Evolutionary conservation across 73 alveolate species (phyloP).

Genomic region (Durusdinium trenchii): DNA sequence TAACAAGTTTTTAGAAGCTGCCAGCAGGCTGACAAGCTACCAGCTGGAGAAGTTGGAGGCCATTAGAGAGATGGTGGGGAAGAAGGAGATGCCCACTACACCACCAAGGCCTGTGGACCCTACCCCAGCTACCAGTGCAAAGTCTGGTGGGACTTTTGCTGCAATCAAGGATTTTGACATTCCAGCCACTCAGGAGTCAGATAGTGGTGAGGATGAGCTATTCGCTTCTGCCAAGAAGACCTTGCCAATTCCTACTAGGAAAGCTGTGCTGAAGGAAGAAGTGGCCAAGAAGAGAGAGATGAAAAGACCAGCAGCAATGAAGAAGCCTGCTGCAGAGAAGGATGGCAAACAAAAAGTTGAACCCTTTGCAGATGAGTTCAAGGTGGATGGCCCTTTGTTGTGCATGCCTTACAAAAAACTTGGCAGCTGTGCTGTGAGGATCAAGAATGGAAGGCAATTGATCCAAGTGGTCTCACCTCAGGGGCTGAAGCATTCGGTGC

Average conservation of each 20-base stretch:
- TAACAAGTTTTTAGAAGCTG: not conserved
- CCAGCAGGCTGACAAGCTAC: too few relatives aligned
- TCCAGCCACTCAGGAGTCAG: not conserved
- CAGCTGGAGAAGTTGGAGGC: not conserved
- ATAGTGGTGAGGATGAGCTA: not conserved
- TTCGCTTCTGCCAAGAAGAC: slow-evolving; percentile 5
- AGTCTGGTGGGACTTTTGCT: not conserved
- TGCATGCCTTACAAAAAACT: not conserved
- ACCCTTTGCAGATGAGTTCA: not conserved
- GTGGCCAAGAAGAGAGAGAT: not conserved
- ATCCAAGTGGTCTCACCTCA: not conserved
- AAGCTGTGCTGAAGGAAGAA: not conserved
- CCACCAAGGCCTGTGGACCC: too few relatives aligned
- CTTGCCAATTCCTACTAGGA: not conserved
- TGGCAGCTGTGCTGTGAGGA: slow-evolving; percentile 3
- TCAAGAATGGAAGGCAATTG: not conserved
- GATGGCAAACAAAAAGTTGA: too few relatives aligned
- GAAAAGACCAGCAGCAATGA: not conserved
- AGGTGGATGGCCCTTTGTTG: not conserved
- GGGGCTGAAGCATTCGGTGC: not conserved
- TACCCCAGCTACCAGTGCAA: too few relatives aligned
- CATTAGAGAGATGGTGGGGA: not conserved
- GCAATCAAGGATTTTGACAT: not conserved
- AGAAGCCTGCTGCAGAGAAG: too few relatives aligned
- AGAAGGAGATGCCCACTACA: too few relatives aligned